Percentiles rank a stretch among this genome's conserved stretches.
These are phyloP conservation scores for Helminthosporium solani DNA, from an alignment of 2,329 filamentous ascomycete genomes.

Conservation along the genomic window DNA sequence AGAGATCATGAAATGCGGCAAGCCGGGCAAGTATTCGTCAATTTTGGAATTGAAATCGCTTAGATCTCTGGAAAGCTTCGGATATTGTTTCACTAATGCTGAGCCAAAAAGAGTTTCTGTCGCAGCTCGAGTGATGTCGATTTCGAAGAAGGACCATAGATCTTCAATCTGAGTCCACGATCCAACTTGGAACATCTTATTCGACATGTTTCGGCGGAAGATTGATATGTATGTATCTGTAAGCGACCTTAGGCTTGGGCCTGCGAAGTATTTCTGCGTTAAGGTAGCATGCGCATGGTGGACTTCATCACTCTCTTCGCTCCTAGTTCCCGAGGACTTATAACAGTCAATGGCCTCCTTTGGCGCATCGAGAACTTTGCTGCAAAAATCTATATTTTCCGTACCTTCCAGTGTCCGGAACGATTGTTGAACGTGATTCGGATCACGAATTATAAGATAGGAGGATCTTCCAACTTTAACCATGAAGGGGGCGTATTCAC, in stretches of 20 bases:
- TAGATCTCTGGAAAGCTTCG: slow-evolving; percentile 27
- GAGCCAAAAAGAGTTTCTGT: slow-evolving; percentile 28
- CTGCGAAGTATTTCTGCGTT: slow-evolving; percentile 18
- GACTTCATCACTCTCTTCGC: slow-evolving; percentile 2
- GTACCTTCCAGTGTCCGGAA: slow-evolving; percentile 11
- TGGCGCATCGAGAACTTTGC: slow-evolving; percentile 18
- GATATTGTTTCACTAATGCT: slow-evolving; percentile 26
- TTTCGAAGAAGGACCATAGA: slow-evolving; percentile 31
- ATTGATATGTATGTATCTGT: slow-evolving; percentile 21
- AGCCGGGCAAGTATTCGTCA: slow-evolving; percentile 18
- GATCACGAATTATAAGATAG: slow-evolving; percentile 25
- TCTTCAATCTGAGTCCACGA: slow-evolving; percentile 36
- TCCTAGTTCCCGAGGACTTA: background rate
- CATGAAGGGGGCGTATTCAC: slow-evolving; percentile 22
- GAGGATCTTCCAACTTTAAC: slow-evolving; percentile 20
- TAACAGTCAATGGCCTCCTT: slow-evolving; percentile 9
- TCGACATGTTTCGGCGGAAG: slow-evolving; percentile 25
- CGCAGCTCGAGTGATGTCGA: slow-evolving; percentile 27
- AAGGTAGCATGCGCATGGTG: slow-evolving; percentile 8
- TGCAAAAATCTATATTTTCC: slow-evolving; percentile 8
- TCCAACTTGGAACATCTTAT: slow-evolving; percentile 32
- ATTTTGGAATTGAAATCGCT: slow-evolving; percentile 24
- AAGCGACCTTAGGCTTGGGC: slow-evolving; percentile 8
- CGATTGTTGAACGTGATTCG: slow-evolving; percentile 20
- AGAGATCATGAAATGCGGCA: slow-evolving; percentile 20